Base-by-base conservation (phyloP, 805 yeast species). In the Starmerella riodocensis region DNA sequence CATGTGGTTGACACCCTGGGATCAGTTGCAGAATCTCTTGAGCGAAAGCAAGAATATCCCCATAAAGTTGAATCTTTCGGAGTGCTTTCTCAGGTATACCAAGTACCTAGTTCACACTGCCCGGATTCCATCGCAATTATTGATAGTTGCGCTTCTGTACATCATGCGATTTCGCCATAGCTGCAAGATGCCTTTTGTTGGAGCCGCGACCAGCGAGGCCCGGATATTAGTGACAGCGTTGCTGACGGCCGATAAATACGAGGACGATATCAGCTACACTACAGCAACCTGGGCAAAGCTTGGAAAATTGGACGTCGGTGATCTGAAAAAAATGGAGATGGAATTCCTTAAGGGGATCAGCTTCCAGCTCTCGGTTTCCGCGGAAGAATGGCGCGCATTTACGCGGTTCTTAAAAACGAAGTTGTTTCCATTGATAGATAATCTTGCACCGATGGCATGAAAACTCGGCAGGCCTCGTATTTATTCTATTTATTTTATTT, bases 281-380 rank as follows among this genome's bases (percentile, higher is more conserved):
- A 85, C 84, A 60, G 72, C 74, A 54, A 80, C 94, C 1, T 86
- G 96, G 96, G 71, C 88, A 16, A 83, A 80, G 42, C 93, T 94
- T 24, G 78, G 94, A 11, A 82, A 84, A 24, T 67, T 86, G 49
- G 60, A 70, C 4, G 61, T 78, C 36, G 52, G 53, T 2, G 59
- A 67, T 27, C 67, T 86, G 42, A 78, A 80, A 55, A 56, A 59
- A 22, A 64, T 73, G 55, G 96, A 86, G 62, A 70, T 69, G 39
- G 69, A 65, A 40, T 86, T 86, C 78, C 64, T 81, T 39, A 52
- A 54, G 1, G 65, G 67, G 29, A 64, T 77, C 38, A 62, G 70
- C 39, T 79, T 81, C 76, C 67, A 63, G 48, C 61, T 78, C 42
- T 63, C 59, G 42, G 63, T 66, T 24, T 58, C 54, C 35, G 51